Conservation (phyloP, 1,284 basidiomycete species). For the Ustilago cynodontis region DNA sequence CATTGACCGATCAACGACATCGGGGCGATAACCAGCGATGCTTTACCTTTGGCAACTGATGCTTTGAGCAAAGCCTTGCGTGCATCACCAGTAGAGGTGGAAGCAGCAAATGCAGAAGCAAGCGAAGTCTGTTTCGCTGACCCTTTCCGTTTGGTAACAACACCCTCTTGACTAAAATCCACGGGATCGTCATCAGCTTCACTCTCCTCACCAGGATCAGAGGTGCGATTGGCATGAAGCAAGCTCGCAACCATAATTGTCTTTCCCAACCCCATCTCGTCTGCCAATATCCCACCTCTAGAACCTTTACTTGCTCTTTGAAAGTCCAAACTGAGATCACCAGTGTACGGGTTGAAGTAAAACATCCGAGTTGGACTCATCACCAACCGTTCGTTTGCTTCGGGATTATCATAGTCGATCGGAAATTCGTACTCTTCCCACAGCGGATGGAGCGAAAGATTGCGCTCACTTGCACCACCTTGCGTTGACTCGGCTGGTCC, state of each 20-base stretch:
- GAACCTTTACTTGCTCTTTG: conserved; percentile 84
- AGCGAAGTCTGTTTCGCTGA: conserved; percentile 59
- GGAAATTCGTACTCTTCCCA: conserved; percentile 83
- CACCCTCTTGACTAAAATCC: conserved; percentile 15
- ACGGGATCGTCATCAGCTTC: conserved; percentile 32
- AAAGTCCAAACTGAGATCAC: conserved; percentile 89
- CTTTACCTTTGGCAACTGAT: conserved; percentile 44
- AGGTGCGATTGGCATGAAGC: conserved; percentile 79
- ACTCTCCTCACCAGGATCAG: conserved; percentile 35
- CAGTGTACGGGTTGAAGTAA: conserved; percentile 72
- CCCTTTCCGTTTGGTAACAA: conserved; percentile 14
- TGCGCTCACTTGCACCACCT: conserved; percentile 20
- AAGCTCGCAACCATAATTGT: conserved; percentile 95
- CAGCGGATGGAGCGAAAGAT: conserved; percentile 82
- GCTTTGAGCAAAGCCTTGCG: conserved; percentile 42
- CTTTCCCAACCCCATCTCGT: conserved; percentile 89
- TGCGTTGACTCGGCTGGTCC: conserved; percentile 5
- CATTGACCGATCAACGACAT: conserved; percentile 91
- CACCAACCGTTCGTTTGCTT: conserved; percentile 44
- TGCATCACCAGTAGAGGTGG: conserved; percentile 20
- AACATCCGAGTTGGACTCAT: conserved; percentile 47
- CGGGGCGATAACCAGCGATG: conserved; percentile 92
- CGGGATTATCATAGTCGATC: conserved; percentile 51
- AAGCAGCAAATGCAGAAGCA: conserved; percentile 55
- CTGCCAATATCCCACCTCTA: conserved; percentile 88